These are phyloP conservation scores for Kodamaea kaohsiungensis DNA, from an alignment of 805 yeast species.

Conservation along the genomic window DNA sequence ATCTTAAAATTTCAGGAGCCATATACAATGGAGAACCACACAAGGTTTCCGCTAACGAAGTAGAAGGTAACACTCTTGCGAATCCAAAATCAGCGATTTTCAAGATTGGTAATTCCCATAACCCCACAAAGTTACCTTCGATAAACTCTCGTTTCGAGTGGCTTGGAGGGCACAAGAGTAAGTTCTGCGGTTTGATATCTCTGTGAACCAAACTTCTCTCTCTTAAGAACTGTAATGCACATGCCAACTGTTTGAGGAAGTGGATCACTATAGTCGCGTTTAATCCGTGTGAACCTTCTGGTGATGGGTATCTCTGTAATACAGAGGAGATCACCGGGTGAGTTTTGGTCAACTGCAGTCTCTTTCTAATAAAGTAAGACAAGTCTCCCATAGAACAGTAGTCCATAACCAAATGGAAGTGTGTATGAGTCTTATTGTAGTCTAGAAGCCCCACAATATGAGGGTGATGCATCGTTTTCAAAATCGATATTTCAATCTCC, in stretches of 20 bases:
- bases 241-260: constrained; percentile 81
- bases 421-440: constrained; percentile 71
- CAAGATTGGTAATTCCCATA: constrained; percentile 85
- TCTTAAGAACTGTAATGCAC: constrained; percentile 81
- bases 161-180: constrained; percentile 78
- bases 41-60: constrained; percentile 93
- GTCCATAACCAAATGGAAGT: constrained; percentile 92
- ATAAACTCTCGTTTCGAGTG: constrained; percentile 63
- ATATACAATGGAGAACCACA: constrained; percentile 97
- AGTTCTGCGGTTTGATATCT: constrained; percentile 93
- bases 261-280: constrained; percentile 78
- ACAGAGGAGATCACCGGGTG: constrained; percentile 80
- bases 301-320: constrained; percentile 81
- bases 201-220: constrained; percentile 86
- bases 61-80: constrained; percentile 90
- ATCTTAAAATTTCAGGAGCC: constrained; percentile 97
- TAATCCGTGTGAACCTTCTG: constrained; percentile 74
- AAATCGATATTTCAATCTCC: constrained; percentile 87
- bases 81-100: constrained; percentile 98
- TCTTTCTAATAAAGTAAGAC: constrained; percentile 78
- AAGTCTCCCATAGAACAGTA: constrained; percentile 95
- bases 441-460: constrained; percentile 88
- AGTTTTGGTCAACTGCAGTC: constrained; percentile 66
- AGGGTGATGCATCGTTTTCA: constrained; percentile 87
- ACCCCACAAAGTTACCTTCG: constrained; percentile 63